Evolutionary conservation across 2,329 filamentous ascomycete genomes (phyloP), one percentile per base, ranked within the genome.

Genomic region (Beauveria caledonica): DNA sequence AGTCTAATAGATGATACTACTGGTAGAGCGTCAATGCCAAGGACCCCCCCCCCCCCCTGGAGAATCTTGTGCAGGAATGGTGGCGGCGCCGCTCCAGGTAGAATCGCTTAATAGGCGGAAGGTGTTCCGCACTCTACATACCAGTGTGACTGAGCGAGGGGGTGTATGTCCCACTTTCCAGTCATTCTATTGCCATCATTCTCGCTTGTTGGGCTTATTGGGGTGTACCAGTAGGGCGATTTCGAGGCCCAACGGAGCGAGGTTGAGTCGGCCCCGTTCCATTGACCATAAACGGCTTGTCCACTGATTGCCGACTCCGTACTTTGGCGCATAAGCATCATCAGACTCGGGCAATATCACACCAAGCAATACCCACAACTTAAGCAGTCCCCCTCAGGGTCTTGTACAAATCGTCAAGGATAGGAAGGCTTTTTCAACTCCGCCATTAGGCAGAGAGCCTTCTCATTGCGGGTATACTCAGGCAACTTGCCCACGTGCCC

Each of bases 31-130:
- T 11, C 8, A 55, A n/a, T 55, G 11, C 21, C 11, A 25, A 15
- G 40, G 52, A 17, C 11, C 44, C 27, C 29, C 27, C 27, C 5
- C 25, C 25, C 1, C 27, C 27, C 10, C 7, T 49, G 19, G 45
- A 49, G 15, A 45, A 39, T 27, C 33, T 25, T 9, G 13, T 13
- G 21, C 19, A 19, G 33, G 17, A 29, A 25, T 50, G 45, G 48
- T 49, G 39, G 46, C 56, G 46, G 48, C 36, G n/a, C 48, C 36
- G 25, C 56, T 58, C 21, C 29, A 23, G 33, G 25, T 8, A 52
- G 27, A 51, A 44, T 58, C 56, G 56, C 48, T 58, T 58, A 58
- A 51, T n/a, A 11, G 21, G 25, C 56, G 56, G 56, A 58, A 58
- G 3, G 3, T 2, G 7, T 58, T 58, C 56, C 56, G 56, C 56